These are phyloP conservation scores for Strobilomyces echinocephalus DNA, from an alignment of 768 basidiomycete species.

Conservation along the genomic window DNA sequence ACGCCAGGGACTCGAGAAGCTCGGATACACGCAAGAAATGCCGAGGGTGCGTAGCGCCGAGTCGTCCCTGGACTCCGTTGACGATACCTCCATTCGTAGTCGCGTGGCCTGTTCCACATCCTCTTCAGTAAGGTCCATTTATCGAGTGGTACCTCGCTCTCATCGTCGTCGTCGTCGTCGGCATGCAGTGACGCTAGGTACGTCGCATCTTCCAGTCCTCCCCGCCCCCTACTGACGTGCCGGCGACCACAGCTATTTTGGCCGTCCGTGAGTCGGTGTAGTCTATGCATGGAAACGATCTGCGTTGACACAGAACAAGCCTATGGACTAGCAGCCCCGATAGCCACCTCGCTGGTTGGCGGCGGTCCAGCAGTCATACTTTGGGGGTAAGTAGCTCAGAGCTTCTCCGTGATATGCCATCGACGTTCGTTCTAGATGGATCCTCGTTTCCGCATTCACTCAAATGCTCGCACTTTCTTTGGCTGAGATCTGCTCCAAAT, in stretches of 20 bases:
- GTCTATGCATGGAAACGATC: background rate
- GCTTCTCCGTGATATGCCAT: background rate
- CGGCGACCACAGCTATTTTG: conserved; percentile 43
- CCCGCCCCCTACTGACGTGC: background rate
- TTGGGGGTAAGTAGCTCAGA: conserved; percentile 43
- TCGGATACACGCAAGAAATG: conserved; percentile 56
- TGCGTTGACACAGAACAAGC: conserved; percentile 32
- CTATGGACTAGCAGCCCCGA: conserved; percentile 51
- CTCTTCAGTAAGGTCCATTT: conserved; percentile 43
- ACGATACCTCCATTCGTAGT: conserved; percentile 26
- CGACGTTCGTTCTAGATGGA: conserved; percentile 35
- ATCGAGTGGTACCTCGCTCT: background rate
- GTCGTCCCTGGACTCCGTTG: background rate
- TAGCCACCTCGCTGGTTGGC: conserved; percentile 50
- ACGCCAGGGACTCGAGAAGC: conserved; percentile 39
- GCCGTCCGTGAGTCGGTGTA: conserved; percentile 49
- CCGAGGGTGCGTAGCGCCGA: conserved; percentile 35
- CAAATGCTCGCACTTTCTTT: conserved; percentile 49
- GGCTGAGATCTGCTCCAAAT: conserved; percentile 56
- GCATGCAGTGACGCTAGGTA: conserved; percentile 46
- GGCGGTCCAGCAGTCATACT: conserved; percentile 56
- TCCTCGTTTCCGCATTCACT: conserved; percentile 46
- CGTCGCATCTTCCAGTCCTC: background rate
- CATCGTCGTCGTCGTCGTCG: background rate
- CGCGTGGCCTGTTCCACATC: conserved; percentile 48